Base-by-base conservation (phyloP, 106 monocot species). In the Iris macrosiphon region DNA sequence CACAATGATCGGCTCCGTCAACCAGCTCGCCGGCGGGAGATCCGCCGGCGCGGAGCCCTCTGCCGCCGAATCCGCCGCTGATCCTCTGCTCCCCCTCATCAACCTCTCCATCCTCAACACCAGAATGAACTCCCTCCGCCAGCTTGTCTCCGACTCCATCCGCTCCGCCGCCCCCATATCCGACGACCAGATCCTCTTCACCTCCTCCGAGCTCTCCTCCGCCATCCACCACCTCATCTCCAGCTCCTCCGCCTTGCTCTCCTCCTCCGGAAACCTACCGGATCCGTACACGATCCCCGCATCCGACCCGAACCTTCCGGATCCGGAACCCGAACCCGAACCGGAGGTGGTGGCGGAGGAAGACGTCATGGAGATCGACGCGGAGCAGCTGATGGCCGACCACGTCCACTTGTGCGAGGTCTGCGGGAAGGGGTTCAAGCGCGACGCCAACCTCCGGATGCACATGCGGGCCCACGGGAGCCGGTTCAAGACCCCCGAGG, bases 391-490 rank as follows among this genome's bases (percentile, higher is more conserved):
- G 14, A 28, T 85, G 33, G 65, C 85, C 30, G 66, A 76, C 52
- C 66, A 80, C 62, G 40, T 59, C 30, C 79, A 88, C 65, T 59
- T 58, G 41, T 88, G 88, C 44, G 52, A 72, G 33, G 55, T 83
- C 30, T 88, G 88, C 40, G 76, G 88, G 31, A 83, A 83, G 68
- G 69, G 79, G 0, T 88, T 88, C 79, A 78, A 76, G 73, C 75
- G 88, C 11, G 83, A 83, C 66, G 83, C 88, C 15, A 88, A 88
- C 55, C 66, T 88, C 17, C 55, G 79, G 55, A 88, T 88, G 88
- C 88, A 88, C 67, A 88, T 88, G 88, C 49, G 88, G 13, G 81
- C 79, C 15, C 87, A 87, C 46, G 87, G 87, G 17, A 60, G 74
- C 45, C 52, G 59, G 49, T 87, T 67, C 61, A 87, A 87, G 62